Base-by-base conservation (phyloP, 106 monocot genomes). In the Phalaenopsis aphrodite region DNA sequence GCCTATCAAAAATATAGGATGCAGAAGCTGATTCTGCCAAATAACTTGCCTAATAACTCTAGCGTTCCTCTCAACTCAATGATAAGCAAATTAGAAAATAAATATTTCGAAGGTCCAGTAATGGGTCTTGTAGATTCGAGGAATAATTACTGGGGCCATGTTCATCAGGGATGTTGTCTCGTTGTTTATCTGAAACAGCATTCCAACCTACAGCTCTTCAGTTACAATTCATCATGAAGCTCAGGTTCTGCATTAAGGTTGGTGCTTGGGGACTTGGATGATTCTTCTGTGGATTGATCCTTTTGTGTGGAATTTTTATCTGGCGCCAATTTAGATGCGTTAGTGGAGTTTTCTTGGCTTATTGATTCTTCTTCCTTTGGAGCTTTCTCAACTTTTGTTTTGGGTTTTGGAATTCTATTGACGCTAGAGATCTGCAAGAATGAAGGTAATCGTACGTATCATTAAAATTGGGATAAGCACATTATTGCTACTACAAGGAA, bases 401-500 rank as follows among this genome's bases (percentile, higher is more conserved):
- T 94, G 37, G 98, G 98, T 77, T 95, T 99, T 8, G 94, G 94
- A 47, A 99, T 93, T 69, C 92, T 91, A 75, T 95, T 93, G 38
- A 94, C 84, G 52, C 81, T 89, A 18, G 92, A 78, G 19, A 95
- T 92, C 98, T 99, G 78, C 46, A 83, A 19, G 36, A 24, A 30
- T 5, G 43, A 73, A 42, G 14, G 2, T 19, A 39, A 4, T 36
- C 37, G 37, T 77, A 81, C 30, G 30, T 18, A 76, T 6, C 5
- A 61, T 0, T 39, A 3, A 12, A 46, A 24, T 38, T 72, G 3
- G 17, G 74, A 19, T 42, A 9, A 9, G 11, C 19, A 6, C 52
- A 69, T 14, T 1, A 69, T 69, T 15, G 39, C 36, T 39, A 4
- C 38, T 39, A 69, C 15, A 36, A 37, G 4, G 24, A 77, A 30